phyloP scores from a whole-genome alignment of 768 basidiomycete species.

The Paxillus ammoniavirescens region DNA sequence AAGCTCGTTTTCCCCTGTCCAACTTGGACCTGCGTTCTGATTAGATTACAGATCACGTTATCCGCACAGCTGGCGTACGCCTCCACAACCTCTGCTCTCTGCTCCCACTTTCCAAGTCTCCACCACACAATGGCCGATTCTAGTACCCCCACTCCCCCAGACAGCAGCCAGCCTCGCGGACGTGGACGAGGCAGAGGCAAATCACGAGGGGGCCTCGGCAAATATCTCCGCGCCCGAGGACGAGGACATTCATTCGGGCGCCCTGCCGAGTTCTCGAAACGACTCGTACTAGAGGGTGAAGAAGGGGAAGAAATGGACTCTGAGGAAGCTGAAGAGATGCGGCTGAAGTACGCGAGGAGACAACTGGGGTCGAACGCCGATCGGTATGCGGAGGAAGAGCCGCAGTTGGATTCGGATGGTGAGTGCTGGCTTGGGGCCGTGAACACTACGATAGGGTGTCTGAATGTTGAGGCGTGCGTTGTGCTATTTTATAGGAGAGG shows the following conservation, averaged over 20 bases:
- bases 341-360: conserved; percentile 53
- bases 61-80: neutral
- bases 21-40: too few relatives aligned
- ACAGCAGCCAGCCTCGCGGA: conserved; percentile 17
- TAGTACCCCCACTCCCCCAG: conserved; percentile 6
- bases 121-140: conserved; percentile 9
- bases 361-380: conserved; percentile 69
- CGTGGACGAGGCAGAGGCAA: conserved; percentile 53
- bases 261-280: conserved; percentile 63
- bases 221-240: conserved; percentile 71
- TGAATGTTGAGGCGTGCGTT: neutral
- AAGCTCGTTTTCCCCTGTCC: too few relatives aligned
- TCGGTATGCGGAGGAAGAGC: conserved; percentile 69
- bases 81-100: too few relatives aligned
- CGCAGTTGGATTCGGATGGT: conserved; percentile 73
- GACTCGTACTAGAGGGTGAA: conserved; percentile 63
- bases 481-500: conserved; percentile 49
- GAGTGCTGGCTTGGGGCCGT: conserved; percentile 2
- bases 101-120: neutral
- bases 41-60: too few relatives aligned
- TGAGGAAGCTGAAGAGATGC: conserved; percentile 49
- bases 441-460: neutral
- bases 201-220: conserved; percentile 69
- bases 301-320: conserved; percentile 32
- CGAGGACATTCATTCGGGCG: conserved; percentile 58